Evolutionary conservation across 1,284 basidiomycete genomes (phyloP).

Genomic region (Sanghuangporus baumii): DNA sequence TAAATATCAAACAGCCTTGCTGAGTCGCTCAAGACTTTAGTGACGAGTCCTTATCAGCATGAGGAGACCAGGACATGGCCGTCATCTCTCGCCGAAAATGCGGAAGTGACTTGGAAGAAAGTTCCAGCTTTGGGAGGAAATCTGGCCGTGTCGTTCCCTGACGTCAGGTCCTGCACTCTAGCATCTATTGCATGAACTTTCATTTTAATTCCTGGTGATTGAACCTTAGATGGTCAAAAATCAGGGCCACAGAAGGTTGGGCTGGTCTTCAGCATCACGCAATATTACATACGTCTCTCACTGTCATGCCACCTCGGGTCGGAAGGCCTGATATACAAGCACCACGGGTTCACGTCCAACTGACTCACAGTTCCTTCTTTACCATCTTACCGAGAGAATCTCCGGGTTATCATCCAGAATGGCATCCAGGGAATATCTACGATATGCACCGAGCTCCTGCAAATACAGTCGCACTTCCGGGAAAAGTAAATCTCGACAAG

Average conservation of each 20-base stretch:
- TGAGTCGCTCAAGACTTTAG: constrained; percentile 38
- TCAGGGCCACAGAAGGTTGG: constrained; percentile 77
- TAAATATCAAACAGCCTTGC: neutral
- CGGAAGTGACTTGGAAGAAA: constrained; percentile 51
- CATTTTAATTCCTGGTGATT: neutral
- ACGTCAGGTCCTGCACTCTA: constrained; percentile 40
- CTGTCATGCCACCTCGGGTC: constrained; percentile 42
- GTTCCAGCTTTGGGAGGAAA: constrained; percentile 38
- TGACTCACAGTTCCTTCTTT: constrained; percentile 62
- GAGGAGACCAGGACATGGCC: constrained; percentile 40
- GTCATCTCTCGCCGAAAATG: constrained; percentile 62
- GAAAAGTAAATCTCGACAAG: constrained; percentile 31
- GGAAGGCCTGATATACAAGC: constrained; percentile 14
- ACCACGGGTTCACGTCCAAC: constrained; percentile 40
- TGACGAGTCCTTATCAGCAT: constrained; percentile 28
- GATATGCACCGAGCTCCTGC: constrained; percentile 44
- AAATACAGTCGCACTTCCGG: constrained; percentile 45
- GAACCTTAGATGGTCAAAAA: constrained; percentile 49
- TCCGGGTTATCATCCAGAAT: constrained; percentile 37
- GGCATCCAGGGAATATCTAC: constrained; percentile 76
- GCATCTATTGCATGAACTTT: neutral
- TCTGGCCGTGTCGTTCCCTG: constrained; percentile 55
- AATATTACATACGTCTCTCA: constrained; percentile 57
- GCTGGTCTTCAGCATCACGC: constrained; percentile 71
- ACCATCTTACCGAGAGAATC: constrained; percentile 43